Percentiles rank a stretch among this genome's conserved stretches.
phyloP scores from a whole-genome alignment of 2,329 filamentous ascomycete genomes.

The Truncatella angustata region DNA sequence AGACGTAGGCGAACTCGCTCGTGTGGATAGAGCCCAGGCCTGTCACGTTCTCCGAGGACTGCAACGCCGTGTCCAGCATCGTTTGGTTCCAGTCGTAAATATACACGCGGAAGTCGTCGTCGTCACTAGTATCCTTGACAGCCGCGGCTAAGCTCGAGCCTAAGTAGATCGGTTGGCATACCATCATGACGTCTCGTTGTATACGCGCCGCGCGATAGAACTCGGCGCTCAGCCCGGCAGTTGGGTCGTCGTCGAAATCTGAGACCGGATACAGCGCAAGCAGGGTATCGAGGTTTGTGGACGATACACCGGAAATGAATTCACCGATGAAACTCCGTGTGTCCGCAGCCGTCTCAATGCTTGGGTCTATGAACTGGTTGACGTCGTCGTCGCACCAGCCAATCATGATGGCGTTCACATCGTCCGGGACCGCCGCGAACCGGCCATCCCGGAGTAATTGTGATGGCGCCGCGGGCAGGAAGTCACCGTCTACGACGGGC shows the following conservation, averaged over 20 bases:
- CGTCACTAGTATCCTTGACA: no score
- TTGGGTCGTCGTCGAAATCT: constrained; percentile 1
- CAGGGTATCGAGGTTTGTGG: neutral
- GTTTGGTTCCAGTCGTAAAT: constrained; percentile 55
- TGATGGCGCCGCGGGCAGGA: constrained; percentile 23
- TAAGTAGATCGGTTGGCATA: constrained; percentile 34
- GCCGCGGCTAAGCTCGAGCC: constrained; percentile 39
- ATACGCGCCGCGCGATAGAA: constrained; percentile 32
- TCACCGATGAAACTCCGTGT: neutral
- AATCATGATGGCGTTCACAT: constrained; percentile 17
- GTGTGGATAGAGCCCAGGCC: constrained; percentile 49
- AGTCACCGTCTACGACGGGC: constrained; percentile 23
- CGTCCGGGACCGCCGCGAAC: no score
- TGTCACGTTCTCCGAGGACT: constrained; percentile 26
- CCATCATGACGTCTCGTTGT: constrained; percentile 30
- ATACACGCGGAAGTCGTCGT: no score
- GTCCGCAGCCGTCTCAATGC: constrained; percentile 10
- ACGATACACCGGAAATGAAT: neutral
- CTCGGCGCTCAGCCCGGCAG: constrained; percentile 22
- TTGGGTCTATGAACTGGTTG: constrained; percentile 14
- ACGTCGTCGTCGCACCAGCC: constrained; percentile 20
- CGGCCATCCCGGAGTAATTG: constrained; percentile 20
- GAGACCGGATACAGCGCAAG: neutral
- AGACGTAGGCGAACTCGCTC: constrained; percentile 52
- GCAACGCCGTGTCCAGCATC: constrained; percentile 42